Percentiles rank a stretch among this genome's conserved stretches.
Evolutionary conservation across 2,329 filamentous ascomycete species (phyloP).

Genomic region (Hypoxylon sp.): DNA sequence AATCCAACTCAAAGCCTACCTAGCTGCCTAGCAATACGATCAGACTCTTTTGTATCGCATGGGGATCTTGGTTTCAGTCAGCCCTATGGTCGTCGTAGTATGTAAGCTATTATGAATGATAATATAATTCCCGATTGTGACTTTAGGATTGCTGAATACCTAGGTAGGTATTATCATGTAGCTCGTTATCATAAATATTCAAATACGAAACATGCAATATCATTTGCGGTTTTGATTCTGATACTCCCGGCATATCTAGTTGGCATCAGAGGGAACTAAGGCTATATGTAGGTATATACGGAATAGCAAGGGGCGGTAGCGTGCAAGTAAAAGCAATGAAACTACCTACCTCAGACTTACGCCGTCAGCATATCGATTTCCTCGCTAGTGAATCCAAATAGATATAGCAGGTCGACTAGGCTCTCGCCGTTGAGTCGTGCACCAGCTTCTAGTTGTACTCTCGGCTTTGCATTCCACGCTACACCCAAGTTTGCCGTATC

Average conservation of each 20-base stretch:
- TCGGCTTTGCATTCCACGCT: conserved; percentile 86
- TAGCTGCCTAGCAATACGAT: conserved; percentile 6
- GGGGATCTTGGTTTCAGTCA: not conserved
- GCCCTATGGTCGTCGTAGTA: too few species aligned
- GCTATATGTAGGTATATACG: conserved; percentile 24
- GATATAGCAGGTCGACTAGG: conserved; percentile 77
- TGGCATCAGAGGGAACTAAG: conserved; percentile 45
- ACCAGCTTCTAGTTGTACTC: conserved; percentile 81
- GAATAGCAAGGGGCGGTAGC: conserved; percentile 13
- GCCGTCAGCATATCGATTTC: conserved; percentile 66
- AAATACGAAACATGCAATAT: not conserved
- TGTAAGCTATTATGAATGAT: too few species aligned
- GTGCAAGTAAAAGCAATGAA: conserved; percentile 28
- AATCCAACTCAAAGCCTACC: not conserved
- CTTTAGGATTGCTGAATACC: not conserved
- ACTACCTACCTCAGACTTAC: conserved; percentile 40
- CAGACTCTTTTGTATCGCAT: conserved; percentile 13
- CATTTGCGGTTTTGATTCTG: conserved; percentile 1
- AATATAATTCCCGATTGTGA: too few species aligned
- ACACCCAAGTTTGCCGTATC: conserved; percentile 79
- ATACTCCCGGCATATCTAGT: conserved; percentile 16
- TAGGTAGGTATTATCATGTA: not conserved
- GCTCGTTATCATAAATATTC: not conserved
- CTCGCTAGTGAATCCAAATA: conserved; percentile 77
- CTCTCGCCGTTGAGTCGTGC: conserved; percentile 77